Evolutionary conservation across 345 rosid species (phyloP), one percentile per base, ranked within the genome.

Genomic region (Gossypium raimondii): DNA sequence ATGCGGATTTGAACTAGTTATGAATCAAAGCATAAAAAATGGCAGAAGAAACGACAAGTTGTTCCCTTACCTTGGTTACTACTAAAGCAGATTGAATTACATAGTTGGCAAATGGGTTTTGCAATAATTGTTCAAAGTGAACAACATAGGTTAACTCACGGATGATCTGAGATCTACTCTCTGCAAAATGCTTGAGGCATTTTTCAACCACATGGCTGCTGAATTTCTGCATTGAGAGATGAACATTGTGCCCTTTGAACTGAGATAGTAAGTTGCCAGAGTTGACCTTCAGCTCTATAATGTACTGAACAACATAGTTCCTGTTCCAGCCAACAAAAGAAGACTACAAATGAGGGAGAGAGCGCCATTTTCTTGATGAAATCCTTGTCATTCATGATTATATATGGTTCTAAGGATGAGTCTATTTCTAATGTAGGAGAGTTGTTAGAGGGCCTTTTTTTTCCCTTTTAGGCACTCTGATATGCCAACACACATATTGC

Each of bases 171-270:
- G 86, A 59, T 68, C 93, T 80, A 77, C 88, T 83, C 72, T 85
- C 85, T 61, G 80, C 80, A 62, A 81, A 75, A 77, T 79, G 56
- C 81, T 81, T 84, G 45, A 92, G 87, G 79, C 90, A 87, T 78
- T 84, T 89, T 70, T 92, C 91, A 67, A 89, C 89, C 51, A 92
- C 97, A 73, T 92, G 92, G 76, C 96, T 90, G 84, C 96, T 83
- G 66, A 81, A 90, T 78, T 90, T 90, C 78, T 92, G 93, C 76
- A 67, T 78, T 5, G 97, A 86, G 65, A 92, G 89, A 64, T 86
- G 85, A 0, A 82, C 84, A 29, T 83, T 88, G 81, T 86, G 85
- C 59, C 80, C 86, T 70, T 84, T 79, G 47, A 87, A 85, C 74
- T 77, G 88, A 74, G 87, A 81, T 73, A 81, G 87, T 53, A 81